Base-by-base conservation (phyloP, 371 early-diverging fungal genomes). In the Syncephalastrum racemosum region DNA sequence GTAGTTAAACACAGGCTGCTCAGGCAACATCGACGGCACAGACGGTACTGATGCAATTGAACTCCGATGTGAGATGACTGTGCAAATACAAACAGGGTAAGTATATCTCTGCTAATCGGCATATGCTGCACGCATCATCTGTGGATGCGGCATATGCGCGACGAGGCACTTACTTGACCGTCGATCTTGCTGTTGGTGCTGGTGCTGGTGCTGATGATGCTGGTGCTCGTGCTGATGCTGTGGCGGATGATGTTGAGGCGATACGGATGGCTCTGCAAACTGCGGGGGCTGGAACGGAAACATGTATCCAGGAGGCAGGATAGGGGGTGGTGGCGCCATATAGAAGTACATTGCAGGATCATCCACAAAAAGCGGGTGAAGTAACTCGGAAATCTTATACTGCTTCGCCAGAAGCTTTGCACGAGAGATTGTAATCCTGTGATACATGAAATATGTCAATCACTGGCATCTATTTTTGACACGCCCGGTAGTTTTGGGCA, bases 301-400 rank as follows among this genome's bases (percentile, higher is more conserved):
- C 36, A 59, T 31, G 22, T 53, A 59, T 22, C 59, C 57, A 20
- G 53, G 51, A 40, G 48, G 48, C 43, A 53, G 36, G 52, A 62
- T 53, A 5, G 63, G 56, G 13, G 50, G 50, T 1, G 56, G 49
- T 44, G 67, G 56, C 27, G 56, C 59, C 4, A 68, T 60, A 23
- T 64, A 77, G 39, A 67, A 49, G 45, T 51, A 62, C 52, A 56
- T 22, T 22, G 52, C 60, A 15, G 86, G 86, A 51, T 89, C 85
- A 15, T 83, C 82, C 50, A 77, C 82, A 51, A 90, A 83, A 20
- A 90, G 74, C 13, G 90, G 90, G 56, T 83, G 82, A 12, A 89
- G 75, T 47, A 71, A 63, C 12, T 86, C 85, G 25, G 70, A 60
- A 3, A 89, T 85, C 42, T 84, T 81, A 64, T 82, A 83, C 36